A percentile compares a stretch with the other conserved stretches of the same genome.
phyloP scores from a whole-genome alignment of 108 stramenopile genomes.

The Schizochytrium sp. region DNA sequence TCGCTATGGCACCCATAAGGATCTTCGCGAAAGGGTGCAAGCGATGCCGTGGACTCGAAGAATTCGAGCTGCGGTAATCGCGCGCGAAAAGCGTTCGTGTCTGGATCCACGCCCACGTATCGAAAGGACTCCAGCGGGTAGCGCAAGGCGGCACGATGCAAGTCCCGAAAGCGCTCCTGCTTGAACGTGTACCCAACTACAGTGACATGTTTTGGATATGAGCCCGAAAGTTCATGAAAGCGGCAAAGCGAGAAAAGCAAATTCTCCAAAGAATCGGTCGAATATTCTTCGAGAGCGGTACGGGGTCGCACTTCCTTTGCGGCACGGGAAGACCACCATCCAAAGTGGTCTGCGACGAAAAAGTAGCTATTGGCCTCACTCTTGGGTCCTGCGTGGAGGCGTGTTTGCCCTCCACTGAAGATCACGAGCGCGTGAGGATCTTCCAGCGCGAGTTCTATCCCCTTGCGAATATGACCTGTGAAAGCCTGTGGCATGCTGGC shows the following conservation, averaged over 20 bases:
- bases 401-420: conserved; percentile 86
- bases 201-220: conserved; percentile 74
- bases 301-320: conserved; percentile 22
- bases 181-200: conserved; percentile 91
- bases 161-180: conserved; percentile 61
- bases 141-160: conserved; percentile 71
- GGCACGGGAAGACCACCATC: conserved; percentile 31
- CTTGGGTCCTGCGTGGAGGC: conserved; percentile 64
- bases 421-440: conserved; percentile 72
- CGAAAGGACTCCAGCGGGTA: conserved; percentile 67
- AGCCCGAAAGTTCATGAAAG: conserved; percentile 81
- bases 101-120: conserved; percentile 75
- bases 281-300: conserved; percentile 62
- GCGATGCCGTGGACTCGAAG: not conserved
- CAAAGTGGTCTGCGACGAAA: conserved; percentile 41
- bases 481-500: conserved; percentile 76
- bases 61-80: not conserved
- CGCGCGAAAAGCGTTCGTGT: not conserved
- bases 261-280: conserved; percentile 92
- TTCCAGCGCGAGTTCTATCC: conserved; percentile 57
- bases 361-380: conserved; percentile 42
- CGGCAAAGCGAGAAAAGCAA: conserved; percentile 88
- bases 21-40: not conserved
- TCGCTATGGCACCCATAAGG: not conserved
- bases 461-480: conserved; percentile 72